Conservation (phyloP, 2,329 filamentous ascomycete species). For the Emmonsiellopsis sp. region DNA sequence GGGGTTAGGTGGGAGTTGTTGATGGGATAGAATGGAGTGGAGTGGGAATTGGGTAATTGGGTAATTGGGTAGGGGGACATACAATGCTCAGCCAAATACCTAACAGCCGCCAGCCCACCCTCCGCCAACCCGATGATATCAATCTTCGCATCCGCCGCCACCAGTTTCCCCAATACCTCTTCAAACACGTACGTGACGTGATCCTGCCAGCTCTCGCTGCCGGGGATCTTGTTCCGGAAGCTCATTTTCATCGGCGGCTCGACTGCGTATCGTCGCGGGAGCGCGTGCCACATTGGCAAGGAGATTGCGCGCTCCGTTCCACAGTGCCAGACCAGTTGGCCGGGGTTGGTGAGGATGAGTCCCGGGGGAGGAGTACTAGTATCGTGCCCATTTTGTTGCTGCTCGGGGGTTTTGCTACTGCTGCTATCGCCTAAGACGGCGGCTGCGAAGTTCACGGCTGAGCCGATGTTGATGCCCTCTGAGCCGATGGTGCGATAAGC, state of each 20-base stretch:
- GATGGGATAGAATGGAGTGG: not conserved
- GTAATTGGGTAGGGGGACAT: constrained; percentile 25
- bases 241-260: constrained; percentile 45
- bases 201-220: constrained; percentile 45
- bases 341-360: constrained; percentile 68
- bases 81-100: constrained; percentile 49
- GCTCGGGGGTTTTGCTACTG: constrained; percentile 24
- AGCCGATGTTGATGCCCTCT: constrained; percentile 62
- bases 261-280: constrained; percentile 55
- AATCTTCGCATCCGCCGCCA: constrained; percentile 44
- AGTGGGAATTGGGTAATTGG: not conserved
- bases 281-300: constrained; percentile 43
- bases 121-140: constrained; percentile 65
- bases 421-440: constrained; percentile 27
- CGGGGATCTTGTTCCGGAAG: constrained; percentile 51
- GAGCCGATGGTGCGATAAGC: constrained; percentile 57
- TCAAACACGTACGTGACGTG: constrained; percentile 63
- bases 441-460: constrained; percentile 54
- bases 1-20: not conserved
- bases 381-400: not conserved
- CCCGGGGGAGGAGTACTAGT: constrained; percentile 29
- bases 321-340: constrained; percentile 69
- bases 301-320: constrained; percentile 53
- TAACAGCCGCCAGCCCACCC: constrained; percentile 49
- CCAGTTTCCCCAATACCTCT: constrained; percentile 45